A percentile compares a stretch with the other conserved stretches of the same genome.
phyloP scores from a whole-genome alignment of 2,329 filamentous ascomycete genomes.

The Cercospora berteroae region DNA sequence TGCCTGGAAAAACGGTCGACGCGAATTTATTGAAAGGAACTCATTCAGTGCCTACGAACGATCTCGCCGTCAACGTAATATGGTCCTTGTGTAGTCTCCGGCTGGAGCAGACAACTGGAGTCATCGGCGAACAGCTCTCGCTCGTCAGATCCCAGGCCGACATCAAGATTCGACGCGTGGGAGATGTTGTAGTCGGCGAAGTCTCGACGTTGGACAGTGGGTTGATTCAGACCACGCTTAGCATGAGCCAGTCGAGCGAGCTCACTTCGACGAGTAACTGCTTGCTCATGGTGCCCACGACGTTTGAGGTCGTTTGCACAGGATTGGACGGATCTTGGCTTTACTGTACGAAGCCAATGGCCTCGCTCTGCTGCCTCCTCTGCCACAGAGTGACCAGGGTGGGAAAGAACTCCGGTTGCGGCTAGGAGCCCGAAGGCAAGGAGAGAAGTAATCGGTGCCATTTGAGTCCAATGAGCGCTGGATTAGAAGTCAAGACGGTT shows the following conservation, averaged over 20 bases:
- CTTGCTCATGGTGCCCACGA: conserved; percentile 23
- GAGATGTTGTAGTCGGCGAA: conserved; percentile 27
- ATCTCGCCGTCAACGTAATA: conserved; percentile 30
- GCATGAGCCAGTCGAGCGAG: conserved; percentile 20
- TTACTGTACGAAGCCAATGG: conserved; percentile 22
- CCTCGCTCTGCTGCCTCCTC: conserved; percentile 28
- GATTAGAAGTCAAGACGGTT: neutral
- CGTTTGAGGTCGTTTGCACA: conserved; percentile 24
- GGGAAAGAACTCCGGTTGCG: conserved; percentile 22
- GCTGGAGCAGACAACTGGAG: conserved; percentile 31
- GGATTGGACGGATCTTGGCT: conserved; percentile 25
- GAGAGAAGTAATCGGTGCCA: conserved; percentile 21
- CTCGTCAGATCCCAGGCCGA: conserved; percentile 27
- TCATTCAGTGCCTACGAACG: conserved; percentile 37
- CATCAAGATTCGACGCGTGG: conserved; percentile 23
- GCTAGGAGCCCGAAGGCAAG: conserved; percentile 17
- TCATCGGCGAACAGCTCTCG: conserved; percentile 26
- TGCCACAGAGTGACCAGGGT: conserved; percentile 27
- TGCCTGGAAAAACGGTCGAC: no score
- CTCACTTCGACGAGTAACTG: conserved; percentile 26
- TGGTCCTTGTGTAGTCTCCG: conserved; percentile 31
- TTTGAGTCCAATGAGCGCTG: conserved; percentile 3
- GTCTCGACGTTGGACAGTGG: conserved; percentile 25
- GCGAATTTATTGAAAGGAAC: no score
- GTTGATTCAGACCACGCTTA: conserved; percentile 22